Conservation (phyloP, 306 rosid genomes). For the Dalbergia cultrata region DNA sequence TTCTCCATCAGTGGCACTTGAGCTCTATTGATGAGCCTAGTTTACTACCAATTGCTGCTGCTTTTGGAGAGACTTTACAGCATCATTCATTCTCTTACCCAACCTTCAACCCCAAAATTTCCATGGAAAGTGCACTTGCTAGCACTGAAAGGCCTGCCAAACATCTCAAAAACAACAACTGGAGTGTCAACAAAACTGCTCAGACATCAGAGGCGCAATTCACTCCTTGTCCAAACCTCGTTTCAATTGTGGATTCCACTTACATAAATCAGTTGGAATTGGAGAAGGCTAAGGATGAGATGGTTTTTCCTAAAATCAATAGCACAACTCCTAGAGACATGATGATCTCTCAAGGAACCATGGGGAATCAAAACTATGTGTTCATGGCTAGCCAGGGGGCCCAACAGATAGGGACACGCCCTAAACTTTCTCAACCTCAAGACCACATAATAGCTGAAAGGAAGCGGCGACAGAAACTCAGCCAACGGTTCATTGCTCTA, state of each 20-base stretch:
- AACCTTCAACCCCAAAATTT: constrained; percentile 48
- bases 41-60: constrained; percentile 62
- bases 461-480: constrained; percentile 88
- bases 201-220: constrained; percentile 54
- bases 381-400: constrained; percentile 53
- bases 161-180: neutral
- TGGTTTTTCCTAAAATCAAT: constrained; percentile 44
- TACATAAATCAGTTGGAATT: constrained; percentile 57
- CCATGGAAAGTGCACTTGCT: constrained; percentile 1
- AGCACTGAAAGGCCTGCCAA: neutral
- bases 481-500: constrained; percentile 84
- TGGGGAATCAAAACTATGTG: constrained; percentile 51
- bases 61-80: constrained; percentile 73
- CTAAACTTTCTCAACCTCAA: constrained; percentile 68
- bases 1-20: constrained; percentile 69
- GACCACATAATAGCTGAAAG: constrained; percentile 91
- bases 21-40: constrained; percentile 65
- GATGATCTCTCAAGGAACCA: constrained; percentile 56
- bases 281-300: constrained; percentile 71
- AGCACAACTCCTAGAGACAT: constrained; percentile 53
- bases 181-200: constrained; percentile 20
- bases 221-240: constrained; percentile 53
- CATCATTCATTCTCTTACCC: constrained; percentile 56
- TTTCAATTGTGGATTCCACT: constrained; percentile 57
- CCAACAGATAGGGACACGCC: constrained; percentile 47